Base-by-base conservation (phyloP, 495 filamentous ascomycete species). In the Penicillium salamii region DNA sequence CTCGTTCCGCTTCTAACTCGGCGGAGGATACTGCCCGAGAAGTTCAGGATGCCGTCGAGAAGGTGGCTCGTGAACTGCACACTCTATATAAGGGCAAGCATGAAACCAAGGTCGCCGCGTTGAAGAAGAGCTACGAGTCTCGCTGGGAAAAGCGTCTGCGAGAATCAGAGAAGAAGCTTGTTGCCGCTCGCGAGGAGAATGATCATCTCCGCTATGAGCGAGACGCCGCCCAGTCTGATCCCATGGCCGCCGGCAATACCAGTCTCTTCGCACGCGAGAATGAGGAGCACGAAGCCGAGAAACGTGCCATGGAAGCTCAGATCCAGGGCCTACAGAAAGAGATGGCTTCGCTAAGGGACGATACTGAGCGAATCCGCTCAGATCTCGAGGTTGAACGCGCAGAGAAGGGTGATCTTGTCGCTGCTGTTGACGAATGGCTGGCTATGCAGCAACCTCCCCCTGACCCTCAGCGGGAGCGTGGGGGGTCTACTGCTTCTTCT, bases 51-150 rank as follows among this genome's bases (percentile, higher is more conserved):
- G 92, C 95, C 13, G 89, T 97, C n/a, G 88, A 91, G 66, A 87
- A 86, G 50, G 89, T 96, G 23, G 91, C 88, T 2, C 79, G 87
- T 9, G 93, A 98, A 58, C 77, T 97, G 19, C 93, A 98, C 59
- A 77, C 81, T 0, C 77, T 96, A n/a, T 98, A 98, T 75, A 97
- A 96, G 70, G 79, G 82, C 62, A 98, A 98, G 63, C 95, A 98
- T 62, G 91, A 96, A 71, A 87, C 83, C 38, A 98, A 98, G 70
- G 91, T 97, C 20, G 80, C 87, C 0, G 91, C 90, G 7, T 76
- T 98, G 49, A 97, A 97, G 72, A 96, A 96, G 66, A 91, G 85
- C 65, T 97, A 97, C 67, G 90, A 96, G 59, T 77, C 77, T 34
- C 82, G 91, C 38, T 91, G 88, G 83, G 89, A 95, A 63, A 91